Conservation (phyloP, 768 basidiomycete species). For the Macrolepiota fuliginosa region DNA sequence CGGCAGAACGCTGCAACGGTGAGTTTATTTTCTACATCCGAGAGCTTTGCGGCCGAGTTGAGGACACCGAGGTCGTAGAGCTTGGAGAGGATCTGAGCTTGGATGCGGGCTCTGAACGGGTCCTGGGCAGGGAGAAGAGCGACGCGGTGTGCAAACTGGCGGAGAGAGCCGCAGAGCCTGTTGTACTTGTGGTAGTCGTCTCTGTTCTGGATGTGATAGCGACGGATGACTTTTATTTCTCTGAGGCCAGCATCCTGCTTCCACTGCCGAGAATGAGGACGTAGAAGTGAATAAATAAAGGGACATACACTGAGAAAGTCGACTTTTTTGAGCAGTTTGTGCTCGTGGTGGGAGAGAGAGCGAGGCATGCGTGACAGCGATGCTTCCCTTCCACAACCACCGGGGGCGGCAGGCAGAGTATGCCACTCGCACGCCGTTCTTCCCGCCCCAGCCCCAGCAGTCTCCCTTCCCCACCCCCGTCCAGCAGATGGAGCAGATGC, state of each 20-base stretch:
- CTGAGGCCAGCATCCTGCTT: constrained; percentile 90
- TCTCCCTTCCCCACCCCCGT: constrained; percentile 50
- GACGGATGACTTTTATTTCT: constrained; percentile 91
- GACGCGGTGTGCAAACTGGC: constrained; percentile 82
- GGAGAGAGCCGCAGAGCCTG: constrained; percentile 86
- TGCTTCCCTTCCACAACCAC: constrained; percentile 2
- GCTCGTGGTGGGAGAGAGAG: constrained; percentile 79
- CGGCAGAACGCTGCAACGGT: constrained; percentile 95
- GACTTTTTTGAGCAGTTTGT: constrained; percentile 92
- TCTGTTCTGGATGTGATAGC: constrained; percentile 93
- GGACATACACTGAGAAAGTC: constrained; percentile 89
- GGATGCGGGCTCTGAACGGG: constrained; percentile 81
- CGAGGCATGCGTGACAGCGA: not conserved
- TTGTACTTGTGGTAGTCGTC: constrained; percentile 99
- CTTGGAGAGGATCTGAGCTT: constrained; percentile 86
- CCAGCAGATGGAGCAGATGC: constrained; percentile 61
- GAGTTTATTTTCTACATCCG: constrained; percentile 94
- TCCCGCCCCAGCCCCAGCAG: not conserved
- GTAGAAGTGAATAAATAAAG: not conserved
- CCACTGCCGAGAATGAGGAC: constrained; percentile 61
- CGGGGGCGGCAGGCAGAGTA: not conserved
- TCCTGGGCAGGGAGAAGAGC: constrained; percentile 87
- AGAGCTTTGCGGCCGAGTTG: constrained; percentile 81
- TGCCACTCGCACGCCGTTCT: constrained; percentile 36
- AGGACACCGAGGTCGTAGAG: constrained; percentile 97